Evolutionary conservation across 352 stramenopile species (phyloP).

Genomic region (Globisporangium perplexum): DNA sequence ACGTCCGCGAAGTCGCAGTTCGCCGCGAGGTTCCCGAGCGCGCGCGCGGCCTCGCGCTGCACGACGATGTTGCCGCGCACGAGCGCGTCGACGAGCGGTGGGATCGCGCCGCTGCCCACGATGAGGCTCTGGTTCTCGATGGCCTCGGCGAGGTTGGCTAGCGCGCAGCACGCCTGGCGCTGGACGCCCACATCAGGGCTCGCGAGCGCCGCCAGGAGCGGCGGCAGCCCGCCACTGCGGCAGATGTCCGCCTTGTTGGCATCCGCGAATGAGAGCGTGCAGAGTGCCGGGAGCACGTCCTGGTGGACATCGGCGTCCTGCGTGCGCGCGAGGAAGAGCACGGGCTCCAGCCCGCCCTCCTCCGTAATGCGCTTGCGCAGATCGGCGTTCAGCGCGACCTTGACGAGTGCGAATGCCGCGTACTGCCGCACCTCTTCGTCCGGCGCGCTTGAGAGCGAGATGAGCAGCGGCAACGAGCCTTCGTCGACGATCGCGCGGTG

Average conservation of each 20-base stretch:
- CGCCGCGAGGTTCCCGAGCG: constrained; percentile 91
- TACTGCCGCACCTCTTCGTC: constrained; percentile 95
- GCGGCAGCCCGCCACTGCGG: constrained; percentile 88
- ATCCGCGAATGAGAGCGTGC: constrained; percentile 89
- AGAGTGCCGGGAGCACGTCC: constrained; percentile 89
- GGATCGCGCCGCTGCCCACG: constrained; percentile 85
- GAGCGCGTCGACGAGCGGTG: constrained; percentile 80
- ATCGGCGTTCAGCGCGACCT: constrained; percentile 94
- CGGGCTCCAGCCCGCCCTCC: constrained; percentile 92
- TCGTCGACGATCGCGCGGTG: constrained; percentile 92
- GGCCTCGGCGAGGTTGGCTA: constrained; percentile 94
- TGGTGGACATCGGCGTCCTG: constrained; percentile 90
- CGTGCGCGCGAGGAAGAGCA: constrained; percentile 94
- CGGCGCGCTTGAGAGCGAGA: constrained; percentile 92
- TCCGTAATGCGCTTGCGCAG: constrained; percentile 93
- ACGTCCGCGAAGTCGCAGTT: constrained; percentile 94
- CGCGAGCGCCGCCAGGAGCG: constrained; percentile 78
- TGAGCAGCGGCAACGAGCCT: constrained; percentile 91
- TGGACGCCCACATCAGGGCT: constrained; percentile 76
- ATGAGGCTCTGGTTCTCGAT: constrained; percentile 93
- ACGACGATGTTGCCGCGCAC: constrained; percentile 69
- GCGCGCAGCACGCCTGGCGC: constrained; percentile 90
- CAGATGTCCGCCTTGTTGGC: constrained; percentile 94
- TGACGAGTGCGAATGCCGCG: constrained; percentile 93
- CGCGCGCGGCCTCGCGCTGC: constrained; percentile 90